These are phyloP conservation scores for Chalaropsis thielavioides DNA, from an alignment of 2,329 filamentous ascomycete species.

Conservation along the genomic window DNA sequence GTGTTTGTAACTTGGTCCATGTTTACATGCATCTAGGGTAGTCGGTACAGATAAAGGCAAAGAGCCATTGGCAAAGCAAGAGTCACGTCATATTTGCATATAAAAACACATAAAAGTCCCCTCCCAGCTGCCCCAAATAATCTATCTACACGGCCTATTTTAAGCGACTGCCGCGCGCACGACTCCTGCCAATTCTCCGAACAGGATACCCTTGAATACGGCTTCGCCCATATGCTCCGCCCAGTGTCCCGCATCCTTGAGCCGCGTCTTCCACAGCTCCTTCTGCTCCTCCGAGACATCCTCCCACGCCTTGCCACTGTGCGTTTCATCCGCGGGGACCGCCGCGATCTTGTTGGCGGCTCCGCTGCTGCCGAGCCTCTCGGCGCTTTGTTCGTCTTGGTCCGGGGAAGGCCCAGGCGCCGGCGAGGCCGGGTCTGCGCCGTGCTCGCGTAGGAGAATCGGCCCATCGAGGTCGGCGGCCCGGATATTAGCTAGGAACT, in stretches of 20 bases:
- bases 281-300: slow-evolving; percentile 50
- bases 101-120: too few species aligned
- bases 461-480: slow-evolving; percentile 2
- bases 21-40: too few species aligned
- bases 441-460: slow-evolving; percentile 14
- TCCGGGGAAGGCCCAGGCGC: background rate
- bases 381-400: background rate
- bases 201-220: slow-evolving; percentile 63
- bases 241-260: slow-evolving; percentile 63
- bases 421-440: background rate
- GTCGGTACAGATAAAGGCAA: too few species aligned
- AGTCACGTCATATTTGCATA: too few species aligned
- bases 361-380: background rate
- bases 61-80: too few species aligned
- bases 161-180: slow-evolving; percentile 39
- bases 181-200: slow-evolving; percentile 53
- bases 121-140: too few species aligned
- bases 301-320: slow-evolving; percentile 53
- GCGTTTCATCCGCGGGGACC: slow-evolving; percentile 33
- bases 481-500: slow-evolving; percentile 14
- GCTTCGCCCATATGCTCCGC: slow-evolving; percentile 62
- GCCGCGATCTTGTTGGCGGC: slow-evolving; percentile 20
- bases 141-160: background rate
- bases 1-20: too few species aligned
- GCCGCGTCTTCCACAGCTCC: slow-evolving; percentile 51